Evolutionary conservation across 1,284 basidiomycete species (phyloP).

Genomic region (Mycocalia duriaeana): DNA sequence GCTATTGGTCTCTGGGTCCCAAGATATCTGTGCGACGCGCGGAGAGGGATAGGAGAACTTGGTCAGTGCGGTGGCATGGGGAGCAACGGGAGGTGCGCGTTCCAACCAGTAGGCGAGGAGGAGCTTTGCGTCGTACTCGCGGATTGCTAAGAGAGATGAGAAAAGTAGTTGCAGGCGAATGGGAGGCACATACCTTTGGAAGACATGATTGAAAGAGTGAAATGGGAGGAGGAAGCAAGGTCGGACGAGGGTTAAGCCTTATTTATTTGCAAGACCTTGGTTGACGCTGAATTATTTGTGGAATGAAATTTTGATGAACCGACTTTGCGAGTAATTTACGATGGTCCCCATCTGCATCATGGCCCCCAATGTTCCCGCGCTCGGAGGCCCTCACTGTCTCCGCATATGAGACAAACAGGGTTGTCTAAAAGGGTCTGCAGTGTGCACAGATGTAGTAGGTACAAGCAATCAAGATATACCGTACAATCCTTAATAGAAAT

Average conservation of each 20-base stretch:
- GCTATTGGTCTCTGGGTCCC: slow-evolving; percentile 79
- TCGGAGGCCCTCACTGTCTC: not conserved
- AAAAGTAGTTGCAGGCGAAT: not conserved
- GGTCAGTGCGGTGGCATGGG: slow-evolving; percentile 47
- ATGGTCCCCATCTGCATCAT: no score
- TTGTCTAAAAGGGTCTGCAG: no score
- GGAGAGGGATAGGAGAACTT: slow-evolving; percentile 64
- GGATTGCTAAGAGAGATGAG: slow-evolving; percentile 57
- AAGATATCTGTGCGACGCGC: slow-evolving; percentile 79
- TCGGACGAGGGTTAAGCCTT: slow-evolving; percentile 13
- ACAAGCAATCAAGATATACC: no score
- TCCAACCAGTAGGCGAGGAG: slow-evolving; percentile 91
- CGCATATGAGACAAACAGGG: no score
- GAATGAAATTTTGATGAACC: slow-evolving; percentile 9
- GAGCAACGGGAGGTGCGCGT: slow-evolving; percentile 62
- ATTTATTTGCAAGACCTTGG: no score
- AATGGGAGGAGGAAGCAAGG: slow-evolving; percentile 15
- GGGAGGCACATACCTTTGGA: slow-evolving; percentile 39
- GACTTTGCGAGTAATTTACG: slow-evolving; percentile 8
- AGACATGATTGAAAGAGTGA: slow-evolving; percentile 34
- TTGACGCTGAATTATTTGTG: not conserved
- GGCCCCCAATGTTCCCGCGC: slow-evolving; percentile 29
- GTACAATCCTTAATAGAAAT: no score
- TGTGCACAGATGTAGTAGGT: no score
- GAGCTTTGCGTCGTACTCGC: slow-evolving; percentile 94